Conservation (phyloP, 2,329 filamentous ascomycete species). For the Penicillium verrucosum region DNA sequence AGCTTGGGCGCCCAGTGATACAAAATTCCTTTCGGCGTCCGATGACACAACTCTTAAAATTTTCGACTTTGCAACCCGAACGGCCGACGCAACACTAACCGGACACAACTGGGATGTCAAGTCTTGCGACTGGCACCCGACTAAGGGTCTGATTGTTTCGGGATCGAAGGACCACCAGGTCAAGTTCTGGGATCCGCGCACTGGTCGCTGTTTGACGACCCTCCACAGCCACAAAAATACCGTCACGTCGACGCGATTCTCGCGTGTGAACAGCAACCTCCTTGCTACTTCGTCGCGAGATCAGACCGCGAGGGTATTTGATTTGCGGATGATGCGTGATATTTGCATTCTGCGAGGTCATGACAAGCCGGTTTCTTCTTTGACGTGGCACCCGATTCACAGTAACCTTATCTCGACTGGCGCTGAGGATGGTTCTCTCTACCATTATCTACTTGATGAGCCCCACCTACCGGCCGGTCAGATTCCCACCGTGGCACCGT, state of each 20-base stretch:
- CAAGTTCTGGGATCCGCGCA: constrained; percentile 97
- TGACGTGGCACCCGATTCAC: constrained; percentile 93
- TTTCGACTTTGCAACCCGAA: constrained; percentile 87
- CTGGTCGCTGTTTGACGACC: constrained; percentile 82
- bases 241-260: constrained; percentile 88
- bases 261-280: constrained; percentile 76
- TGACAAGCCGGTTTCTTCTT: constrained; percentile 90
- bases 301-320: constrained; percentile 88
- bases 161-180: constrained; percentile 97
- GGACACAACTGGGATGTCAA: constrained; percentile 99
- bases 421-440: constrained; percentile 81
- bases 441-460: constrained; percentile 94
- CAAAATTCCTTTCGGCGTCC: constrained; percentile 93
- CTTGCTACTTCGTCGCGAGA: constrained; percentile 91
- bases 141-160: constrained; percentile 88
- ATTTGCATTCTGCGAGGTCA: constrained; percentile 90
- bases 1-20: constrained; percentile 88
- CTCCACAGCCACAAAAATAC: constrained; percentile 97
- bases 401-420: constrained; percentile 85
- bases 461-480: constrained; percentile 78
- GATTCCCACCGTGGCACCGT: constrained; percentile 70
- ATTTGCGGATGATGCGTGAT: constrained; percentile 97
- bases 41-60: constrained; percentile 94
- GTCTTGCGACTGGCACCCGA: constrained; percentile 94
- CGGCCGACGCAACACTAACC: constrained; percentile 76